Base-by-base conservation (phyloP, 192 early-diverging fungal species). In the Coemansia sp. region DNA sequence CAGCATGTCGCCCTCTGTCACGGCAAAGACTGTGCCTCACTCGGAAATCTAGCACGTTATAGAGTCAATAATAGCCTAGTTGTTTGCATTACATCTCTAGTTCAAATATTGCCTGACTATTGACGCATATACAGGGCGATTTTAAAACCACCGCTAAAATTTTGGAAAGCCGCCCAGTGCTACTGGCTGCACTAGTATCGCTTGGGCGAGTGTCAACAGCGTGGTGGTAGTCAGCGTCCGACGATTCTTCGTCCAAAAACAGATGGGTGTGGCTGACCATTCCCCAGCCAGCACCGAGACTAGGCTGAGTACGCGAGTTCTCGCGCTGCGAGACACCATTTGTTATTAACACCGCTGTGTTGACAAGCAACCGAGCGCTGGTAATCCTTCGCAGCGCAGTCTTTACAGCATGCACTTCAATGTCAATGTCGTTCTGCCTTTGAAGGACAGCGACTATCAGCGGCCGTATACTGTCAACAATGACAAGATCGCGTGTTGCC, bases 401-500 rank as follows among this genome's bases (percentile, higher is more conserved):
- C 53, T 66, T 69, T 39, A 83, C 70, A 15, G 81, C 70, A 34
- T 76, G 55, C 43, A 76, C 62, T 15, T 68, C 68, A 34, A 73
- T 64, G 22, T 74, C 27, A 7, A 58, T 60, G 9, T 75, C 71
- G 39, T 58, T 69, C 16, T 67, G 64, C 38, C 61, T 58, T 27
- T 71, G 71, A 13, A 76, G 64, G 1, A 72, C 75, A 36, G 66
- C 58, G 33, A 82, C 52, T 33, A 77, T 36, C 16, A 77, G 60
- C 38, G 80, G 75, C 20, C 75, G 75, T 24, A 82, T 63, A 31
- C 76, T 74, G 65, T 83, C 76, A 29, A 83, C 70, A n/a, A 83
- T 60, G 6, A 79, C 29, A 11, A 83, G 62, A 44, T 79, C 75
- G n/a, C 50, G 38, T 13, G 38, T 55, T 11, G 39, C 49, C 3